Percentiles rank a stretch among this genome's conserved stretches.
These are phyloP conservation scores for Xylariales sp. DNA, from an alignment of 2,329 filamentous ascomycete species.

Conservation along the genomic window DNA sequence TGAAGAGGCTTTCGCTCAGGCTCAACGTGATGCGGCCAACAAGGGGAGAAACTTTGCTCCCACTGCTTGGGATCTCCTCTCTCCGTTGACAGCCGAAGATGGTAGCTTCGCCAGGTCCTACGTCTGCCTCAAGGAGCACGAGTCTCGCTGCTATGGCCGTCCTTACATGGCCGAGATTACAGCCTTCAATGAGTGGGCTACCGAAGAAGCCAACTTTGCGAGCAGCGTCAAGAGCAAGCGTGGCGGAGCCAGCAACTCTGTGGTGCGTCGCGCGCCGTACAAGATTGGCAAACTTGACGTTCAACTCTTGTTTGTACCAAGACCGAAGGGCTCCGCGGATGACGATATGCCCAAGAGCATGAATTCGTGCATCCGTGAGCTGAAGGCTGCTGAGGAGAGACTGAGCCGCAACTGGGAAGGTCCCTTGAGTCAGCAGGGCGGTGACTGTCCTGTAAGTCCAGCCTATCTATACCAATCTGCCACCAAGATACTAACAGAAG, in stretches of 20 bases:
- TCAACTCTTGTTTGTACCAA: constrained; percentile 90
- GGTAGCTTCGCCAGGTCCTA: constrained; percentile 94
- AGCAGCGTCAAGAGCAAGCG: constrained; percentile 96
- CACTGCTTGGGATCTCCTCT: constrained; percentile 80
- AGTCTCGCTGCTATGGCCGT: constrained; percentile 80
- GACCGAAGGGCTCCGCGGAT: constrained; percentile 78
- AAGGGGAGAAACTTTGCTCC: constrained; percentile 60
- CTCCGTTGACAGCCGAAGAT: constrained; percentile 81
- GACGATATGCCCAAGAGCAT: constrained; percentile 99
- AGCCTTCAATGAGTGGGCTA: constrained; percentile 98
- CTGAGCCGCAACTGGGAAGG: constrained; percentile 79
- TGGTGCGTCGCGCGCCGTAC: constrained; percentile 86
- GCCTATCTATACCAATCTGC: not conserved
- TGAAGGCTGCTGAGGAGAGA: constrained; percentile 82
- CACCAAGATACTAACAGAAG: constrained; percentile 30
- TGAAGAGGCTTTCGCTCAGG: constrained; percentile 64
- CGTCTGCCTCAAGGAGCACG: constrained; percentile 89
- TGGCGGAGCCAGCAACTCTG: constrained; percentile 50
- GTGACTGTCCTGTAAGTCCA: constrained; percentile 85
- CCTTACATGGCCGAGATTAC: constrained; percentile 84
- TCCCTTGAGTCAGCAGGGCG: constrained; percentile 90
- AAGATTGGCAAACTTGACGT: constrained; percentile 91
- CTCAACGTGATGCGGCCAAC: constrained; percentile 60
- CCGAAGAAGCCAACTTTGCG: constrained; percentile 71
- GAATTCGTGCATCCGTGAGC: constrained; percentile 90